Evolutionary conservation across 495 filamentous ascomycete species (phyloP), one percentile per base, ranked within the genome.

Genomic region (Aspergillus indologenus): DNA sequence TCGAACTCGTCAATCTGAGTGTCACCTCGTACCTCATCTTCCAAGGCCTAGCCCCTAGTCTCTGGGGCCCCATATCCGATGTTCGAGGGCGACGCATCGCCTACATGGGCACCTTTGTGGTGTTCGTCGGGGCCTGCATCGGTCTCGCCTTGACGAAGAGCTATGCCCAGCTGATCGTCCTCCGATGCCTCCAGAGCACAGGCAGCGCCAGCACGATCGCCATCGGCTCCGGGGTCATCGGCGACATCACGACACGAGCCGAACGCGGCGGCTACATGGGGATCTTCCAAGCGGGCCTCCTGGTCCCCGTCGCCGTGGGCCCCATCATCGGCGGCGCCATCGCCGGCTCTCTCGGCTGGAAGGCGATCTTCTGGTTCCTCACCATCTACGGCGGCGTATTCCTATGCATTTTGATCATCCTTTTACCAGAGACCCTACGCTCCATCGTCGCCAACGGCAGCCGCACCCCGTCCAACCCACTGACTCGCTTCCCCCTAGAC

Each of bases 401-500:
- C 52, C 34, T 75, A 26, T 45, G 66, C 0, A 68, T 80, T 1
- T 85, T 82, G 60, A 47, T 79, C 17, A 42, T 88, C 45, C n/a
- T n/a, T n/a, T n/a, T n/a, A n/a, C 87, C 87, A 3, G 89, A 91
- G 70, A 91, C 88, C 5, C 81, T 79, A 54, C 77, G 89, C 8
- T 85, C 82, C 15, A 81, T 92, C 4, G 89, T 91, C 0, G 88
- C 86, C 0, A 87, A 91, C 68, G 89, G 89, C 26, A n/a, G n/a
- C n/a, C n/a, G n/a, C n/a, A n/a, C n/a, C n/a, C n/a, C n/a, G n/a
- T n/a, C n/a, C n/a, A n/a, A n/a, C n/a, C n/a, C n/a, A n/a, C n/a
- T n/a, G n/a, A n/a, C n/a, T n/a, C n/a, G n/a, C n/a, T n/a, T n/a
- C n/a, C n/a, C n/a, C n/a, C n/a, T n/a, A n/a, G n/a, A n/a, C n/a